Evolutionary conservation across 805 yeast genomes (phyloP), one percentile per base, ranked within the genome.

Genomic region (Pichia californica): DNA sequence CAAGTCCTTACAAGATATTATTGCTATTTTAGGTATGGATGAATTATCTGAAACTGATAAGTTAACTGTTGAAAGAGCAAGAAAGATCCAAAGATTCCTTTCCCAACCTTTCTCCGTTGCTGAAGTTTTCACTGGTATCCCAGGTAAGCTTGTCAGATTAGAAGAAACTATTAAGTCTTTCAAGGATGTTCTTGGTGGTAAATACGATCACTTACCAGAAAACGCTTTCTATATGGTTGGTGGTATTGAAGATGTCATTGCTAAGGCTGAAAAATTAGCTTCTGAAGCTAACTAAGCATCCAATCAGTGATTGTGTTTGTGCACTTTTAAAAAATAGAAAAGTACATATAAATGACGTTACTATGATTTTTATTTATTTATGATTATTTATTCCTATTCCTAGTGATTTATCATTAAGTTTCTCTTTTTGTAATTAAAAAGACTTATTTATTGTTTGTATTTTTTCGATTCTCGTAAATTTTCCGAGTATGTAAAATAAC

Each of bases 1-100:
- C 85, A 93, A 93, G 81, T 93, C 99, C 61, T 81, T 93, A 71
- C 99, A 93, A 80, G 99, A 93, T 83, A 93, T 93, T 74, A 93
- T 93, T 83, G 99, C 99, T 73, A 93, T 93, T 81, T 85, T 93
- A 73, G 99, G 99, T 89, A 93, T 93, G 99, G 99, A 93, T 75
- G 99, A 93, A 81, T 83, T 93, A 77, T 88, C 97, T 58, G 99
- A 93, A 80, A 75, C 82, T 63, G 99, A 93, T 77, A 93, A 93
- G 79, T 83, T 93, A 70, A 91, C 98, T 57, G 99, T 93, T 72
- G 99, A 93, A 82, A 91, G 99, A 81, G 99, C 99, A 63, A 88
- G 99, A 81, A 93, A 93, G 85, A 88, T 93, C 67, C 98, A 93
- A 79, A 87, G 98, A 80, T 93, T 93, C 95, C 80, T 93, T 72